Evolutionary conservation across 305 asterid species (phyloP), one percentile per base, ranked within the genome.

Genomic region (Euphrasia arctica): DNA sequence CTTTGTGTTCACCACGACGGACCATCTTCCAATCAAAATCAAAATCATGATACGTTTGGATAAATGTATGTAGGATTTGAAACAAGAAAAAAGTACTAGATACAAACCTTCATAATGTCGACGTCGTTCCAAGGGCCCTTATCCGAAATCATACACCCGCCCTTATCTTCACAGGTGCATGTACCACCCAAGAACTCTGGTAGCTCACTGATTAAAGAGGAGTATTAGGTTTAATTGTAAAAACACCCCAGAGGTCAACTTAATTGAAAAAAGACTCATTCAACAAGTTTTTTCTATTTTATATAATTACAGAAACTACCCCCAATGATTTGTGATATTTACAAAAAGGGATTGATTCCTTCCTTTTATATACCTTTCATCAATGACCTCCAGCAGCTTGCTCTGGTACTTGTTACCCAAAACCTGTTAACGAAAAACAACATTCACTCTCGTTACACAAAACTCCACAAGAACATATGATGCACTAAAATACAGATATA

Each of bases 361-460:
- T 3, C 36, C 36, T 32, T 32, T 32, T 5, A 32, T 32, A 32
- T 70, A 88, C 96, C 91, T 85, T 73, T 85, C 86, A 73, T 86
- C 91, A 9, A 86, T 83, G 69, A 88, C 55, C 78, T 88, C 96
- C 54, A 88, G 90, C 61, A 88, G 83, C 81, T 86, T 88, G 85
- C 80, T 86, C 74, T 82, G 92, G 74, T 83, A 88, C 72, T 88
- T 88, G 80, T 85, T 77, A 12, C 94, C 87, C 83, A 88, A 77
- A 79, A 88, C 95, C 95, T 88, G 59, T 54, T 41, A 60, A 45
- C 58, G 32, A 10, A 56, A 67, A 18, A 18, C 22, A 18, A 47
- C 9, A 39, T 39, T 70, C 61, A 60, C 25, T 27, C 39, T 55
- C 60, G 65, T 29, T n/a, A 28, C 36, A 59, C 60, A 54, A 36